Evolutionary conservation across 1,284 basidiomycete genomes (phyloP), one percentile per base, ranked within the genome.

Genomic region (Trichosporon sp.): DNA sequence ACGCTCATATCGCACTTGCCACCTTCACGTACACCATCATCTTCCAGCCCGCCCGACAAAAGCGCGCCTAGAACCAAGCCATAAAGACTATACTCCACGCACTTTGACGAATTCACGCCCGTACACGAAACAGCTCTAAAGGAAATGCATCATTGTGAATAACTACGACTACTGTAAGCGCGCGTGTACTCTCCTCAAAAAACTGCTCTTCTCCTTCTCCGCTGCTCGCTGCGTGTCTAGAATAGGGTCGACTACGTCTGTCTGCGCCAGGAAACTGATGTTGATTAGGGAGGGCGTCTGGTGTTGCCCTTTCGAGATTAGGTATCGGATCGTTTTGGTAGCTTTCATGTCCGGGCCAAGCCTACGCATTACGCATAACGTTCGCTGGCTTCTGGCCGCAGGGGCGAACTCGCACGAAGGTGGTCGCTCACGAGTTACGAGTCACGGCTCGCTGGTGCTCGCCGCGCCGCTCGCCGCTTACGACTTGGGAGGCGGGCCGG

Each of bases 401-500:
- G 40, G 10, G 10, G 40, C 5, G 10, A 8, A 12, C 40, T 43
- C 40, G 14, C 14, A 1, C 26, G 26, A 26, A 26, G 26, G 26
- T 26, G 26, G 26, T 26, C 26, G 26, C 26, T 26, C 26, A 26
- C 26, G 26, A 26, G 2, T 11, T 46, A n/a, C 67, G 19, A 32
- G 26, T 63, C 31, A 19, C n/a, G 26, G 6, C 26, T 16, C 35
- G 59, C 38, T 37, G 16, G 1, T 14, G 61, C 26, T 61, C 37
- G 35, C 35, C 35, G 26, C 26, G 26, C 14, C 31, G 31, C 37
- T 12, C 14, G 26, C 37, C 32, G 40, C 56, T 67, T 65, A 72
- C 32, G 66, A 51, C 65, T 67, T 68, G 54, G 71, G 71, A 16
- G 71, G 71, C 11, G 71, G 71, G 56, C 71, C 71, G 1, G 68